Conservation (phyloP, 305 asterid genomes). For the Nicotiana rustica region DNA sequence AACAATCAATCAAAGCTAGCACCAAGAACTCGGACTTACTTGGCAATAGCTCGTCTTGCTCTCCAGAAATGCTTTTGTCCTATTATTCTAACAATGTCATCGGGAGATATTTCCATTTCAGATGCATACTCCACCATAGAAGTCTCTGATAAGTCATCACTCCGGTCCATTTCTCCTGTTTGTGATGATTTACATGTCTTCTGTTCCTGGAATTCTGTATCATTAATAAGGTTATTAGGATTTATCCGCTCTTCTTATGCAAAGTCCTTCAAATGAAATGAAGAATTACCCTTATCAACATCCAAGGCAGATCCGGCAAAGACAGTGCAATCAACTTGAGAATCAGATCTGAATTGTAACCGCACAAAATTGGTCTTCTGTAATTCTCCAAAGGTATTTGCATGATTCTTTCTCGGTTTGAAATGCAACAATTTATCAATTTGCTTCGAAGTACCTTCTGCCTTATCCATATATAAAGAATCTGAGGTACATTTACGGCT, state of each 20-base stretch:
- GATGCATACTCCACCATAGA: conserved; percentile 69
- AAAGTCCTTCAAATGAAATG: conserved; percentile 41
- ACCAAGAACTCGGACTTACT: conserved; percentile 58
- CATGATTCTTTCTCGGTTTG: conserved; percentile 28
- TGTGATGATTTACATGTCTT: conserved; percentile 47
- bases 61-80: conserved; percentile 94
- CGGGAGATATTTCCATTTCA: conserved; percentile 71
- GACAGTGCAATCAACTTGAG: conserved; percentile 28
- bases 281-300: conserved; percentile 43
- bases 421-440: background rate
- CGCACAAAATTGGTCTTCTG: conserved; percentile 28
- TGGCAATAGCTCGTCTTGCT: conserved; percentile 81
- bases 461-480: conserved; percentile 31
- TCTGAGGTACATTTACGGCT: conserved; percentile 39
- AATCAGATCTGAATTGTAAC: conserved; percentile 27
- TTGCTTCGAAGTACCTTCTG: conserved; percentile 25
- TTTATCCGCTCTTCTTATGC: conserved; percentile 43
- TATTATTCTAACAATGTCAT: conserved; percentile 75
- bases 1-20: conserved; percentile 28
- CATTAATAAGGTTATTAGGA: conserved; percentile 43
- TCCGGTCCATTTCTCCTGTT: conserved; percentile 55
- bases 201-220: conserved; percentile 54
- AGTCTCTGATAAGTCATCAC: conserved; percentile 69
- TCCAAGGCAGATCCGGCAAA: conserved; percentile 26
- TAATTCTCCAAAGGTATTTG: conserved; percentile 34